Evolutionary conservation across 306 rosid species (phyloP), one percentile per base, ranked within the genome.

Genomic region (Vachellia pachyceras): DNA sequence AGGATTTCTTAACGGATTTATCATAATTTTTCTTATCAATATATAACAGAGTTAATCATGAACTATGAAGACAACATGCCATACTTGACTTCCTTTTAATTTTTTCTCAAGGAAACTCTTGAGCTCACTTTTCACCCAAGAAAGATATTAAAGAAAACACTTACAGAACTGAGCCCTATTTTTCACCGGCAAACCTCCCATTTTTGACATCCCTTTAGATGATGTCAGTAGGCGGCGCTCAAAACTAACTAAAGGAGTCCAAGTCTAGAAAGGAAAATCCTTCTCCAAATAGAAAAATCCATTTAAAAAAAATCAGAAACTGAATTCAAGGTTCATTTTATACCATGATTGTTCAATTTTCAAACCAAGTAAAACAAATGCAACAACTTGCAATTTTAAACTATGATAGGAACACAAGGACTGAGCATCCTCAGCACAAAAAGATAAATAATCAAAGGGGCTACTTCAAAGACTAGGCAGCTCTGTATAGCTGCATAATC

Each of bases 351-450:
- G 47, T 72, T 73, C 29, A 18, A 37, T 57, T 36, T 77, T 45
- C 77, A 67, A 77, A 81, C 69, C 11, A 69, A n/a, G 17, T 41
- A 10, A 69, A 41, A 69, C 73, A 41, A 41, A 10, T 10, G 73
- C 10, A 68, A 69, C 52, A 68, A 46, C 13, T 45, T 23, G 25
- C 50, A 71, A 58, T 23, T 13, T 44, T 3, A 14, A 15, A 29
- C 46, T 25, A 14, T 71, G 13, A 25, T 29, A 25, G 40, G 60
- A 46, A 35, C 13, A 11, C 18, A 46, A 15, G 5, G 76, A 71
- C 22, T 33, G 65, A 23, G 40, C 18, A 72, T 72, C 61, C 44
- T 72, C 61, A 25, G 29, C 61, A 13, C 23, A 72, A 41, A 68
- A 5, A 29, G 14, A 39, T 39, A 68, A 18, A 39, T 67, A 25